phyloP scores from a whole-genome alignment of 208 protist species.

The Acanthamoeba royreba region DNA sequence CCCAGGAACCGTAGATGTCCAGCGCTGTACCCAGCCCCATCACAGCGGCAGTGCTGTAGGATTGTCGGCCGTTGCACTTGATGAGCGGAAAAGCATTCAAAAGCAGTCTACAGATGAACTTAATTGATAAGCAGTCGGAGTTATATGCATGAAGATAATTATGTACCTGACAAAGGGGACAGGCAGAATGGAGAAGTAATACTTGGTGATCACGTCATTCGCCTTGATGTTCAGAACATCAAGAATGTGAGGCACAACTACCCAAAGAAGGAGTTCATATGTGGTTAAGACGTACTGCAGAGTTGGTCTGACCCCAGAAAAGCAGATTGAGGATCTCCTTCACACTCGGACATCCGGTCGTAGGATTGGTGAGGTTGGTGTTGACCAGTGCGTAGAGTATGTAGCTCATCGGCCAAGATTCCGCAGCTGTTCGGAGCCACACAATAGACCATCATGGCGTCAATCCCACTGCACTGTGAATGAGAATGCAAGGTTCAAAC shows the following conservation, averaged over 20 bases:
- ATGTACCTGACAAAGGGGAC: neutral
- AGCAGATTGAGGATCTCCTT: neutral
- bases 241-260: neutral
- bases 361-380: neutral
- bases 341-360: neutral
- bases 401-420: slow-evolving; percentile 4
- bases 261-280: neutral
- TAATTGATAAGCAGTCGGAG: neutral
- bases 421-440: neutral
- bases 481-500: no score
- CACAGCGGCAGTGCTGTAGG: neutral
- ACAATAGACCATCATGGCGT: no score
- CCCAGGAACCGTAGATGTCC: neutral
- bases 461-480: no score
- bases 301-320: neutral
- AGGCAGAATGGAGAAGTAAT: neutral
- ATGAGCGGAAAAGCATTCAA: neutral
- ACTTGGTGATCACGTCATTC: neutral
- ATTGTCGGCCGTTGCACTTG: neutral
- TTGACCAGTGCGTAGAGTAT: neutral
- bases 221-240: neutral
- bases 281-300: neutral
- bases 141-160: neutral
- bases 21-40: neutral
- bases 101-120: neutral